phyloP scores from a whole-genome alignment of 225 moss, liverwort and hornwort genomes.

The Straminergon stramineum region DNA sequence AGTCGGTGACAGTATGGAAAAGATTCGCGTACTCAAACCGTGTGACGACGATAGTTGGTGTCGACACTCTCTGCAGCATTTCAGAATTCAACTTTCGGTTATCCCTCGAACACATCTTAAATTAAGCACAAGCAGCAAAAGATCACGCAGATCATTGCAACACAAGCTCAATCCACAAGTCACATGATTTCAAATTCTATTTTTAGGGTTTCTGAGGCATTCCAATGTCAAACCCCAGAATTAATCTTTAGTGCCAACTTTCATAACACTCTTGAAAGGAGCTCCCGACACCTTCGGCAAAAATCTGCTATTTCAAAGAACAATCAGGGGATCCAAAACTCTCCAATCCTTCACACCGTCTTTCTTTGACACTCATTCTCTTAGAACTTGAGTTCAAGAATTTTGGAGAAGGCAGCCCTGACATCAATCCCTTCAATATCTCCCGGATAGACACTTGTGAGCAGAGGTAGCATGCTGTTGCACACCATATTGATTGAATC shows the following conservation, averaged over 20 bases:
- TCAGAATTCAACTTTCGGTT: not conserved
- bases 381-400: not conserved
- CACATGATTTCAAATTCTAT: not conserved
- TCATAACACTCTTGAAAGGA: not conserved
- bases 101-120: not conserved
- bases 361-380: not conserved
- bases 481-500: not conserved
- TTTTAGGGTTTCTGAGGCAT: not conserved
- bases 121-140: not conserved
- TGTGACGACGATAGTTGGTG: constrained; percentile 72
- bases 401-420: not conserved
- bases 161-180: not conserved
- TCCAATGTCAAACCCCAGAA: not conserved
- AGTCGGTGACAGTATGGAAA: constrained; percentile 89
- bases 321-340: not conserved
- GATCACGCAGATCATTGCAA: not conserved
- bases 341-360: not conserved
- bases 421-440: not conserved
- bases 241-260: not conserved
- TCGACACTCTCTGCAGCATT: constrained; percentile 59
- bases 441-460: not conserved
- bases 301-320: not conserved
- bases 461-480: not conserved
- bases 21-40: constrained; percentile 98
- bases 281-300: not conserved